Percentiles rank a stretch among this genome's conserved stretches.
These are phyloP conservation scores for Ceratocystiopsis sp. DNA, from an alignment of 2,329 filamentous ascomycete genomes.

Conservation along the genomic window DNA sequence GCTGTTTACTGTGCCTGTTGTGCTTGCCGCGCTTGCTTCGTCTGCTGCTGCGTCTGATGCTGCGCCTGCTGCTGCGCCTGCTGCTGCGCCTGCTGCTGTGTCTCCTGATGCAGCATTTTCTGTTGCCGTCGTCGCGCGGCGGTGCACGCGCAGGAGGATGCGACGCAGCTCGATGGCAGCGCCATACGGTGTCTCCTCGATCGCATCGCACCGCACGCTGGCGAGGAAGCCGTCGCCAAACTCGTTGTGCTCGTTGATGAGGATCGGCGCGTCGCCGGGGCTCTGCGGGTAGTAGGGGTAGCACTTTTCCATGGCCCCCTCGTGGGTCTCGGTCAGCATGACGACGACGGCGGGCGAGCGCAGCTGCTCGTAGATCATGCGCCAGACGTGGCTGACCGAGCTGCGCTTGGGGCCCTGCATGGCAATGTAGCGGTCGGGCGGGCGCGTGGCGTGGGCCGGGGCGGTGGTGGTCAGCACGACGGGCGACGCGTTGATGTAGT, in stretches of 20 bases:
- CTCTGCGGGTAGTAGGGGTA: constrained; percentile 66
- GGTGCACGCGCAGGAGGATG: constrained; percentile 36
- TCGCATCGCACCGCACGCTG: constrained; percentile 47
- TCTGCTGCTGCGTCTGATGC: too few relatives aligned
- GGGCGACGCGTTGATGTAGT: constrained; percentile 73
- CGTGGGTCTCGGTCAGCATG: constrained; percentile 84
- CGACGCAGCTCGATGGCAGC: constrained; percentile 59
- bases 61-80: too few relatives aligned
- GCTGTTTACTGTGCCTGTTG: too few relatives aligned
- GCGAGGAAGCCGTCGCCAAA: constrained; percentile 53
- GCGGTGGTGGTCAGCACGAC: constrained; percentile 34
- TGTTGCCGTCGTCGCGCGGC: background rate
- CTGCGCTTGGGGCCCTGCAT: constrained; percentile 77
- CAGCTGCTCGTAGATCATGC: constrained; percentile 78
- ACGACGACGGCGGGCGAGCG: constrained; percentile 63
- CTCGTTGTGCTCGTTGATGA: constrained; percentile 46
- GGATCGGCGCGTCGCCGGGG: constrained; percentile 29
- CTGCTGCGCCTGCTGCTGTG: too few relatives aligned
- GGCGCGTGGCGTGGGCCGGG: constrained; percentile 10
- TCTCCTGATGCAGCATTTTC: too few relatives aligned
- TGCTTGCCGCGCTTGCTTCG: too few relatives aligned
- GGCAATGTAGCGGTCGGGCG: constrained; percentile 57
- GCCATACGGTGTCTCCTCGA: constrained; percentile 35
- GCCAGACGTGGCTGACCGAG: constrained; percentile 73
- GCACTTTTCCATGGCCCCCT: constrained; percentile 66